Evolutionary conservation across 371 early-diverging fungal species (phyloP), one percentile per base, ranked within the genome.

Genomic region (Amoeboradix gromovi): DNA sequence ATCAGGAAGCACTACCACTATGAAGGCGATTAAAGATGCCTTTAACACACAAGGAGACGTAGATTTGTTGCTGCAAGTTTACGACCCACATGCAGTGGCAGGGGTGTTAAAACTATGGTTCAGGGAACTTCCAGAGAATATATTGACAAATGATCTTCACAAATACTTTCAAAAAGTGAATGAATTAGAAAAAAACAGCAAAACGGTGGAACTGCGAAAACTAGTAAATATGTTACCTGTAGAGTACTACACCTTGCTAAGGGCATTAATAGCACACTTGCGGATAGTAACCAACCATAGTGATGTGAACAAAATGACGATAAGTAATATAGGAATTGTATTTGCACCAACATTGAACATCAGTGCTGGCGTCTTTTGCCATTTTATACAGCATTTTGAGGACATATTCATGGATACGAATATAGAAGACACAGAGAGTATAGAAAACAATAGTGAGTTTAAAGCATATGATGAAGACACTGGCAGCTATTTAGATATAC

Each of bases 261-360:
- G 89, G 17, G 81, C 85, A 0, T 76, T 95, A 66, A 87, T 86
- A 0, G 87, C 87, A 0, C 94, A 95, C 72, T 78, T 95, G 68
- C 83, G 91, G 70, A 81, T 87, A 27, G 83, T 95, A 68, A 90
- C 91, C 17, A 85, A 88, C 69, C 80, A 85, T 68, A 77, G 84
- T 0, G 85, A 85, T 28, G 75, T 80, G 31, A 95, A 93, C 82
- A 88, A 87, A 77, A 95, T 95, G 96, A 94, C 84, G 1, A 79
- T 88, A 67, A 83, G 88, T 22, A 94, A 94, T 77, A 83, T 95
- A 30, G 89, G 90, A 30, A 92, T 94, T 69, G 91, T 95, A 0
- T 93, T 93, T 72, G 86, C 91, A 28, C 92, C 94, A 1, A 92
- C 93, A 5, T 77, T 93, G 1, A 87, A 87, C 1, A 88, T 95